Base-by-base conservation (phyloP, 305 asterid species). In the Rubia balearica region DNA sequence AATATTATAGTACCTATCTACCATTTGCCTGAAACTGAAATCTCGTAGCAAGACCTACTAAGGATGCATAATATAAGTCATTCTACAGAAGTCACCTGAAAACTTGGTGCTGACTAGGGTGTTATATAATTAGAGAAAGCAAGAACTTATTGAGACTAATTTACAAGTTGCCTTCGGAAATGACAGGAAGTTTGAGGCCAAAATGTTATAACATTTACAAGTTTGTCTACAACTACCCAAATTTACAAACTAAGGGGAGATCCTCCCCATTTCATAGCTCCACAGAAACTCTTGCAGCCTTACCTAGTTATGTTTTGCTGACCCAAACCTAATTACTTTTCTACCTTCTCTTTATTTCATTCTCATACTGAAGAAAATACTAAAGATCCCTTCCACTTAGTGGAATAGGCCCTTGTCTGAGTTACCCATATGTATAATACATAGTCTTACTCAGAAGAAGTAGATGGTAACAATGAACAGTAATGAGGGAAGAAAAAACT, bases 131-230 rank as follows among this genome's bases (percentile, higher is more conserved):
- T 6, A 17, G n/a, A 60, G 21, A 71, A 55, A 24, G 4, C 24
- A 38, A 2, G 24, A 33, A 19, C 36, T 22, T 43, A 6, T 70
- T 13, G 48, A 43, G 68, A 7, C 56, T 43, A 59, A 14, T 63
- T 7, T 9, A 33, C 27, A 63, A 9, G 8, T 8, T 65, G 13
- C 53, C 33, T 40, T 40, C 3, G 9, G 33, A 65, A 65, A 10
- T 14, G 27, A 46, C 59, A 56, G 51, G 9, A 60, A 7, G 42
- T 70, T 61, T 63, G 30, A 63, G 49, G 68, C 49, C 49, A 40
- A 38, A 27, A 11, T 33, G 6, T 6, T 12, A 13, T 16, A 13
- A 16, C 14, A 13, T n/a, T 46, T 45, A 42, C 46, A 43, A 43
- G 48, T 10, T 8, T 33, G 48, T 62, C 17, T 62, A 43, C 40